A percentile compares a stretch with the other conserved stretches of the same genome.
phyloP scores from a whole-genome alignment of 768 basidiomycete species.

The Omphalotus guepiniiformis region DNA sequence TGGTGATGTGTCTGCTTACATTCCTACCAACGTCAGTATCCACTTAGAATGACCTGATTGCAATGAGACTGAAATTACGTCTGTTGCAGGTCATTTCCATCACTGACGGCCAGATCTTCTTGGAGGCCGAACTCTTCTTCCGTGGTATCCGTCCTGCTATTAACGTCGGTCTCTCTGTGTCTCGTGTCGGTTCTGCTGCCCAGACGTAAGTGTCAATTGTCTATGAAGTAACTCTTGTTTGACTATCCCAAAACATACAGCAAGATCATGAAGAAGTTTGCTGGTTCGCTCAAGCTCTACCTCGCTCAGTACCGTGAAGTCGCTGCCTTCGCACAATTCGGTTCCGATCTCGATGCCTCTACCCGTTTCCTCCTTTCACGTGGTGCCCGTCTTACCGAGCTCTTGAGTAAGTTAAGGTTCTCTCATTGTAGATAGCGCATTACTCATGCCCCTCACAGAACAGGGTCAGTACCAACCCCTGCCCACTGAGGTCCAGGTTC shows the following conservation, averaged over 20 bases:
- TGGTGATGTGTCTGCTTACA: slow-evolving; percentile 99
- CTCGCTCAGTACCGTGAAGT: slow-evolving; percentile 99
- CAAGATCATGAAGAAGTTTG: slow-evolving; percentile 99
- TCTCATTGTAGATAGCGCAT: background rate
- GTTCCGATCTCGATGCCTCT: slow-evolving; percentile 99
- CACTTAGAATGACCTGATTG: slow-evolving; percentile 5
- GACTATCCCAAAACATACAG: slow-evolving; percentile 32
- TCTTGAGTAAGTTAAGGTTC: slow-evolving; percentile 59
- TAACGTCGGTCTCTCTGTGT: slow-evolving; percentile 99
- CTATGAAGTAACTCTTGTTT: background rate
- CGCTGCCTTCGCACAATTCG: slow-evolving; percentile 98
- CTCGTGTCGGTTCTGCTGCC: slow-evolving; percentile 99
- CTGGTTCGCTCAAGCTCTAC: slow-evolving; percentile 99
- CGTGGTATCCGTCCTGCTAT: slow-evolving; percentile 99
- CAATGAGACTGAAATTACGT: background rate
- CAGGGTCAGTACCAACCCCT: slow-evolving; percentile 98
- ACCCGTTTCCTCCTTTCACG: slow-evolving; percentile 97
- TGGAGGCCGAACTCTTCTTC: slow-evolving; percentile 99
- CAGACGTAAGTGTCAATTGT: slow-evolving; percentile 73
- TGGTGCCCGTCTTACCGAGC: slow-evolving; percentile 98
- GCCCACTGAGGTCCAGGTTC: slow-evolving; percentile 94
- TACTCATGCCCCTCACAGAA: slow-evolving; percentile 45
- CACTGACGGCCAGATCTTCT: slow-evolving; percentile 99
- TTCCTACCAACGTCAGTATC: slow-evolving; percentile 77
- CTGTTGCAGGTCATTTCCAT: slow-evolving; percentile 89